Base-by-base conservation (phyloP, 1,139 yeast species). In the Candida gigantensis region DNA sequence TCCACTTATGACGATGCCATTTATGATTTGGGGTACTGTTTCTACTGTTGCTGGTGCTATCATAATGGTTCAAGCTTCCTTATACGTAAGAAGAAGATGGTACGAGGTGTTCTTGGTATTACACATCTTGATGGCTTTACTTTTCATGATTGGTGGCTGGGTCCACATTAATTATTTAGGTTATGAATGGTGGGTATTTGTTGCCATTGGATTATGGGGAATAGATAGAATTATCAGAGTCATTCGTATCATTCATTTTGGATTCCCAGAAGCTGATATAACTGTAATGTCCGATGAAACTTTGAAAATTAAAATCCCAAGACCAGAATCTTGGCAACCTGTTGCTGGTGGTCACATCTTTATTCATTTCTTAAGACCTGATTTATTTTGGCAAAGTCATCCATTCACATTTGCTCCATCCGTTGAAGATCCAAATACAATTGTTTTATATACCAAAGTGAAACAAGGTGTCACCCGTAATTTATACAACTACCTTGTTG, bases 331-430 rank as follows among this genome's bases (percentile, higher is more conserved):
- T 39, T 72, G 75, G 75, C 53, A 57, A 19, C 50, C 65, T 0
- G 52, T 60, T 19, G 72, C 76, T 7, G 87, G 87, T 10, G 81
- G 83, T 15, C 82, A 74, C 52, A 80, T 78, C 1, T 83, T 69
- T 49, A 59, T 83, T 33, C 80, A 81, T 52, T 72, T 81, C 38
- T 55, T 76, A 32, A 59, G 68, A 29, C 69, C 79, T 29, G 54
- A 71, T 45, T 74, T 76, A 36, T 82, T 82, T 45, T 84, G 79
- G 79, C 88, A 83, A 52, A 75, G 84, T 0, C 90, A 83, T 54
- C 90, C 90, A 1, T 82, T 83, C 50, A 79, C 88, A 3, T 58
- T 57, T 39, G 46, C 53, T 27, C 55, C 59, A 30, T 49, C 65
- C 36, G 53, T 59, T 6, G 36, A 34, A 24, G 23, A 36, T 11